Conservation (phyloP, 495 filamentous ascomycete genomes). For the Penicillium atrosanguineum region DNA sequence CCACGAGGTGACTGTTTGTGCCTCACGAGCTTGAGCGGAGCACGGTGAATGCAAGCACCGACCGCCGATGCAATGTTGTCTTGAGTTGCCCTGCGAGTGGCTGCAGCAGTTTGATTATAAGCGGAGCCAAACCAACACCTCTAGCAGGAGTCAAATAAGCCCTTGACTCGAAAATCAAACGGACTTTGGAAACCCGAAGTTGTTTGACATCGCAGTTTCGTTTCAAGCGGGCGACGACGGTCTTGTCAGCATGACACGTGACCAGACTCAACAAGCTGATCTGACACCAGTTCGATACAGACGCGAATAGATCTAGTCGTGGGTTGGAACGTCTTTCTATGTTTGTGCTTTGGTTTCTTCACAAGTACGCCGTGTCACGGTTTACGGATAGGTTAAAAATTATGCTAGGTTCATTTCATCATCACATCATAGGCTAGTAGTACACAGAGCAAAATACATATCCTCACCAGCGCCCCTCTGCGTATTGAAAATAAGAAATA, state of each 20-base stretch:
- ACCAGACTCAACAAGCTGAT: not conserved
- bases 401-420: not conserved
- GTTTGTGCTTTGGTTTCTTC: no score
- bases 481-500: not conserved
- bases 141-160: not conserved
- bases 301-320: no score
- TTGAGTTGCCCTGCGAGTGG: not conserved
- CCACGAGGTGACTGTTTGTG: not conserved
- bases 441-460: not conserved
- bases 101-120: not conserved
- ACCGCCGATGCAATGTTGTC: conserved; percentile 15
- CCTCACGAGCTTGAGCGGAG: conserved; percentile 9
- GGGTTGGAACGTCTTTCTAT: no score
- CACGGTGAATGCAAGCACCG: conserved; percentile 24
- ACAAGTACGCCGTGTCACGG: no score
- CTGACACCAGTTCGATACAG: not conserved
- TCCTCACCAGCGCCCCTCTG: not conserved
- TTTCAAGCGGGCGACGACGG: not conserved
- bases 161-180: not conserved
- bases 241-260: not conserved
- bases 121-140: not conserved
- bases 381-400: not conserved
- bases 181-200: not conserved
- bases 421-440: not conserved
- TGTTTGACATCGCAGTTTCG: not conserved